These are phyloP conservation scores for Jaltomata sinuosa DNA, from an alignment of 257 asterid genomes.

Conservation along the genomic window DNA sequence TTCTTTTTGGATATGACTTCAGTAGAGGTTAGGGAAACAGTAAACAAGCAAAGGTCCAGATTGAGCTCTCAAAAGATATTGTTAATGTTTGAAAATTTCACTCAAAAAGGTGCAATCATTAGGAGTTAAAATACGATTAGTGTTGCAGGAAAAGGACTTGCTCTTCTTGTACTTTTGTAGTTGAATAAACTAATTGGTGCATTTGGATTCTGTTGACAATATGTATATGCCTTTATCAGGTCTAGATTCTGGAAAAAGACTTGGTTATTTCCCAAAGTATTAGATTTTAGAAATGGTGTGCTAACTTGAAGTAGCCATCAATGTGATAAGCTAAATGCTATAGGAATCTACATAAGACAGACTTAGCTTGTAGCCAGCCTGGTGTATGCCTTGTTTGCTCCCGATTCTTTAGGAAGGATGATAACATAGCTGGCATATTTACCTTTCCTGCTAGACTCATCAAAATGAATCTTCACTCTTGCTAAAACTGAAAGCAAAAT, in stretches of 20 bases:
- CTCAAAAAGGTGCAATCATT: neutral
- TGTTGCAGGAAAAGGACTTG: slow-evolving; percentile 13
- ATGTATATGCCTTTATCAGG: neutral
- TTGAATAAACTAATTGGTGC: neutral
- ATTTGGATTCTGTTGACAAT: neutral
- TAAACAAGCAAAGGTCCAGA: neutral
- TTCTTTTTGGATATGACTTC: neutral
- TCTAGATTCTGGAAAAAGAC: neutral
- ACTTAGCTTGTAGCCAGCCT: too few species aligned
- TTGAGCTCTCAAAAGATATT: neutral
- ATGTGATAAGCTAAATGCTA: neutral
- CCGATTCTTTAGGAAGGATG: too few species aligned
- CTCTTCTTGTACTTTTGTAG: slow-evolving; percentile 44
- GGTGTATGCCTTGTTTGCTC: too few species aligned
- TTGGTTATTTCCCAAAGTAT: neutral
- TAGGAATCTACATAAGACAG: neutral
- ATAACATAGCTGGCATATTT: too few species aligned
- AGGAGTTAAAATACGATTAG: neutral
- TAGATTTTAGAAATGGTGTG: neutral
- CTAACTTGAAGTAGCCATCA: too few species aligned
- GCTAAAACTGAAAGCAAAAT: too few species aligned
- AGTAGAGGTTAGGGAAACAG: neutral
- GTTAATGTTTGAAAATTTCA: neutral
- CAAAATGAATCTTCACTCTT: too few species aligned
- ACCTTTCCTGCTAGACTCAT: too few species aligned